These are phyloP conservation scores for Hypoxylon crocopeplum DNA, from an alignment of 495 filamentous ascomycete genomes.

Conservation along the genomic window DNA sequence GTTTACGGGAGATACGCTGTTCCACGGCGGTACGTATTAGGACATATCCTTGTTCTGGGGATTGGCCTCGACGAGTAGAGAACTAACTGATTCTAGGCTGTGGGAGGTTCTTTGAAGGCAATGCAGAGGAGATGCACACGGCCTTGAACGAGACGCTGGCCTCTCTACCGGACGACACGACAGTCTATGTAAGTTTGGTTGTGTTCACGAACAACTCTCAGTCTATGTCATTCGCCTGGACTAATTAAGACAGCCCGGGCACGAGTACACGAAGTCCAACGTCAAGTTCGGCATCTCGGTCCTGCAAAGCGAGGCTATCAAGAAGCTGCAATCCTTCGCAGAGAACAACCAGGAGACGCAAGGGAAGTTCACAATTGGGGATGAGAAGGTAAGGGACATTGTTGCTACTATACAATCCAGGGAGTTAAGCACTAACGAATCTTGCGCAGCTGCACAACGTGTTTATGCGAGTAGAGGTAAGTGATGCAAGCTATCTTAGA, in stretches of 20 bases:
- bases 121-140: slow-evolving; percentile 86
- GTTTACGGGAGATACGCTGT: slow-evolving; percentile 96
- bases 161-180: slow-evolving; percentile 86
- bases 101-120: slow-evolving; percentile 97
- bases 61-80: neutral
- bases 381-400: slow-evolving; percentile 79
- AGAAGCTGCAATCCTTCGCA: slow-evolving; percentile 78
- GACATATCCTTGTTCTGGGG: neutral
- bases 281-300: slow-evolving; percentile 84
- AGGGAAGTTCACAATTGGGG: slow-evolving; percentile 95
- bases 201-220: neutral
- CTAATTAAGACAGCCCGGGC: slow-evolving; percentile 70
- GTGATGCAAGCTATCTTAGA: slow-evolving; percentile 32
- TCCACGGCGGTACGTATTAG: slow-evolving; percentile 75
- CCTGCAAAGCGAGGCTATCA: slow-evolving; percentile 73
- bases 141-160: slow-evolving; percentile 88
- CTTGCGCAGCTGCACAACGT: slow-evolving; percentile 83
- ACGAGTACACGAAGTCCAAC: slow-evolving; percentile 96
- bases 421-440: slow-evolving; percentile 3
- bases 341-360: slow-evolving; percentile 85
- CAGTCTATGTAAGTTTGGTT: slow-evolving; percentile 75
- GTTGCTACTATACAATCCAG: too few species aligned
- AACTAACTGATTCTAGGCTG: slow-evolving; percentile 65
- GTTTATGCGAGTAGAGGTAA: slow-evolving; percentile 89
- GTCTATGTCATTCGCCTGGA: neutral